Evolutionary conservation across 371 early-diverging fungal genomes (phyloP).

Genomic region (Vairimorpha ceranae): DNA sequence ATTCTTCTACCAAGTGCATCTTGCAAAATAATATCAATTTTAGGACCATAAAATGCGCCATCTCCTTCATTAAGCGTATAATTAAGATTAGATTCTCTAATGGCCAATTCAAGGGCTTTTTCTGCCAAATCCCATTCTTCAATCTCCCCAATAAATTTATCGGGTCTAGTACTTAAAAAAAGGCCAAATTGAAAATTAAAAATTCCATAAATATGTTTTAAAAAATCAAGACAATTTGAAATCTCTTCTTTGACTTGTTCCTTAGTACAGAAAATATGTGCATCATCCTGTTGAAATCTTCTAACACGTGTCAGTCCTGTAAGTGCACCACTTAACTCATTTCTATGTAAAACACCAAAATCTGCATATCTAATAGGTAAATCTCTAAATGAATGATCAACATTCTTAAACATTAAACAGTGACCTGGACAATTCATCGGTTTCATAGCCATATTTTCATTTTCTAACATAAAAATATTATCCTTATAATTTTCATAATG

Average conservation of each 20-base stretch:
- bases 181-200: slow-evolving; percentile 73
- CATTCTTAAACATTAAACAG: slow-evolving; percentile 85
- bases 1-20: slow-evolving; percentile 83
- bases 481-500: slow-evolving; percentile 96
- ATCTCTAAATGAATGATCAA: slow-evolving; percentile 84
- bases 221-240: slow-evolving; percentile 71
- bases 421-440: slow-evolving; percentile 99
- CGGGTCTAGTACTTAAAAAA: slow-evolving; percentile 86
- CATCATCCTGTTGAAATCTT: slow-evolving; percentile 99
- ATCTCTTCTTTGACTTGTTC: slow-evolving; percentile 78
- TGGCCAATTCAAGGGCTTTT: slow-evolving; percentile 70
- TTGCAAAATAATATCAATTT: slow-evolving; percentile 90
- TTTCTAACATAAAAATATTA: slow-evolving; percentile 77
- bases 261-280: slow-evolving; percentile 87
- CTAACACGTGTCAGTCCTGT: slow-evolving; percentile 93
- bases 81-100: slow-evolving; percentile 68
- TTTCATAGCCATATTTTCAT: slow-evolving; percentile 73
- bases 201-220: slow-evolving; percentile 75
- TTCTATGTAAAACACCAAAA: slow-evolving; percentile 95
- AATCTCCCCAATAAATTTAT: slow-evolving; percentile 81
- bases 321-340: slow-evolving; percentile 89
- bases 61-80: slow-evolving; percentile 92
- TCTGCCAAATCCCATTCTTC: slow-evolving; percentile 87
- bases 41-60: slow-evolving; percentile 99
- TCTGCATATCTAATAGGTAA: slow-evolving; percentile 94